These are phyloP conservation scores for Penicillium samsonianum DNA, from an alignment of 495 filamentous ascomycete genomes.

Conservation along the genomic window DNA sequence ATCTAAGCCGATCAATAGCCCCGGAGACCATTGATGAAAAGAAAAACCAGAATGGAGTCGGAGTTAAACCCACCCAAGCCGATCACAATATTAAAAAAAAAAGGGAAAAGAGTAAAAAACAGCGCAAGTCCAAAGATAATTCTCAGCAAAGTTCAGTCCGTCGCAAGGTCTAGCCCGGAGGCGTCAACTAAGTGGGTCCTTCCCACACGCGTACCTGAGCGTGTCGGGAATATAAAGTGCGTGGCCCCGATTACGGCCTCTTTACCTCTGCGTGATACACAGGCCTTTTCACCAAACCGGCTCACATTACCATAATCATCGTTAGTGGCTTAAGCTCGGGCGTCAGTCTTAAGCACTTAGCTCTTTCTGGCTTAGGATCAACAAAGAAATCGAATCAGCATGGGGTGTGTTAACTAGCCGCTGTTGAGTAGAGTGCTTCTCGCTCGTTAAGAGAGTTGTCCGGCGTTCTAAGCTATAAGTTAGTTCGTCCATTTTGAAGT, in stretches of 20 bases:
- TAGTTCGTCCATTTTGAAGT: not conserved
- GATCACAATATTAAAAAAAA: slow-evolving; percentile 36
- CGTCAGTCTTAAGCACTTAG: slow-evolving; percentile 13
- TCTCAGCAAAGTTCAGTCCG: slow-evolving; percentile 27
- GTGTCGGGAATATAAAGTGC: slow-evolving; percentile 28
- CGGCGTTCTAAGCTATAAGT: not conserved
- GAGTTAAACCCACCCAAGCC: slow-evolving; percentile 4
- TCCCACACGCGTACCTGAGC: slow-evolving; percentile 24
- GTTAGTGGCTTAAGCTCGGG: slow-evolving; percentile 11
- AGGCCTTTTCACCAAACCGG: slow-evolving; percentile 1
- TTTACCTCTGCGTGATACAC: not conserved
- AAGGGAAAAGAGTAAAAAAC: not conserved
- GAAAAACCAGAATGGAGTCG: not conserved
- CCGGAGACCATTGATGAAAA: slow-evolving; percentile 1
- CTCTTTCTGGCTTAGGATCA: slow-evolving; percentile 23
- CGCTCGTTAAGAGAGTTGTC: slow-evolving; percentile 1
- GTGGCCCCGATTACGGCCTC: slow-evolving; percentile 15
- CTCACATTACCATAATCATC: slow-evolving; percentile 5
- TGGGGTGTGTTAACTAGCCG: slow-evolving; percentile 8
- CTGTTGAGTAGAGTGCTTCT: not conserved
- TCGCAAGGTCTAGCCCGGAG: slow-evolving; percentile 30
- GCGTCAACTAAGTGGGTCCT: slow-evolving; percentile 23
- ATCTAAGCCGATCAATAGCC: slow-evolving; percentile 6
- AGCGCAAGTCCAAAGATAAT: not conserved
- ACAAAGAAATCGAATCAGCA: slow-evolving; percentile 21